These are phyloP conservation scores for Gossypium rotundifolium DNA, from an alignment of 345 rosid species.

Conservation along the genomic window DNA sequence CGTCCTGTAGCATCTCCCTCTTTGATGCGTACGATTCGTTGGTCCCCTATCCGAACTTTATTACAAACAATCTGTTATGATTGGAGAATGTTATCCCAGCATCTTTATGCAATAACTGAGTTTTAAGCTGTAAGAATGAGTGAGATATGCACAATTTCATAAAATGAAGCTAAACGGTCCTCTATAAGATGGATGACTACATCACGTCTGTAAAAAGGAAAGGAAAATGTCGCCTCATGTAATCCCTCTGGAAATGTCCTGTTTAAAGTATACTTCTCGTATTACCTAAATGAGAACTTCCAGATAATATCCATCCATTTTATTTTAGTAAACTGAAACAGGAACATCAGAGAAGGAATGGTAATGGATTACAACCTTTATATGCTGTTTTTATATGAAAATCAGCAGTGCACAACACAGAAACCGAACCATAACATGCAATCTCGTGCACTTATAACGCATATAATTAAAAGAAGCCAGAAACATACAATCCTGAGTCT, in stretches of 20 bases:
- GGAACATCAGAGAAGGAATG: not conserved
- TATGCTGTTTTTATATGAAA: not conserved
- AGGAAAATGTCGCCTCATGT: not conserved
- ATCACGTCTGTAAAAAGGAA: not conserved
- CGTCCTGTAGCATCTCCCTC: conserved; percentile 86
- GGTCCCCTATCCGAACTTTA: conserved; percentile 87
- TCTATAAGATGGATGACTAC: not conserved
- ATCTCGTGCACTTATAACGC: not conserved
- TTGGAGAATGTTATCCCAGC: conserved; percentile 4
- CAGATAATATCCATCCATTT: not conserved
- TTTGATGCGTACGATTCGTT: conserved; percentile 81
- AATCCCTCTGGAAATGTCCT: not conserved
- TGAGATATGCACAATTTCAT: not conserved
- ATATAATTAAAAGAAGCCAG: not conserved
- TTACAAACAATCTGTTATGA: conserved; percentile 73
- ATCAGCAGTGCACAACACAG: not conserved
- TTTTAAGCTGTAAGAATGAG: not conserved
- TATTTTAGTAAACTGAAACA: not conserved
- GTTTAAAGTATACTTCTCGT: not conserved
- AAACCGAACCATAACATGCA: not conserved
- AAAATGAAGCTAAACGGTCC: not conserved
- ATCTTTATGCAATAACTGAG: not conserved
- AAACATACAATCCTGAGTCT: not conserved
- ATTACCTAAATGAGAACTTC: not conserved
- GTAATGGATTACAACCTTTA: not conserved